Percentiles rank a stretch among this genome's conserved stretches.
phyloP scores from a whole-genome alignment of 2,329 filamentous ascomycete species.

The Fusarium scirpi region DNA sequence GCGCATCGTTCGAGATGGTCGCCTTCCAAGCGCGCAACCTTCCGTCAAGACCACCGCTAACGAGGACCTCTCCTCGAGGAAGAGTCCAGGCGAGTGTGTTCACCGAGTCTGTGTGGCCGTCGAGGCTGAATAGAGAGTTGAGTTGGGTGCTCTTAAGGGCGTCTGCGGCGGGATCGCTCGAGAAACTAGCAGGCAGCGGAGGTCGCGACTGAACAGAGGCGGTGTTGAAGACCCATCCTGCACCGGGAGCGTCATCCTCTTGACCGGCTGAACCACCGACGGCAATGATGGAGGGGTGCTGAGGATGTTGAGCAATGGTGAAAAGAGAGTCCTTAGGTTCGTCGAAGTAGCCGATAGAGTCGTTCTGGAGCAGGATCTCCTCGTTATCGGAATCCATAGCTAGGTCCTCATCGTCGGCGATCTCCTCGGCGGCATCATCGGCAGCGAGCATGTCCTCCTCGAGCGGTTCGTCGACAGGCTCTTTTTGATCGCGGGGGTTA shows the following conservation, averaged over 20 bases:
- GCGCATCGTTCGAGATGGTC: slow-evolving; percentile 58
- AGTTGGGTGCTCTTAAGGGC: slow-evolving; percentile 66
- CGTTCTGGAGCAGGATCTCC: slow-evolving; percentile 87
- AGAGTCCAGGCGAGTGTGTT: slow-evolving; percentile 87
- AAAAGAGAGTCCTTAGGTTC: slow-evolving; percentile 91
- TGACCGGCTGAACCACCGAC: slow-evolving; percentile 81
- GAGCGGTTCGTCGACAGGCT: slow-evolving; percentile 47
- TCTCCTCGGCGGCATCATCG: slow-evolving; percentile 77
- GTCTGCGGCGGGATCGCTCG: slow-evolving; percentile 70
- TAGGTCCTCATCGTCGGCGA: slow-evolving; percentile 79
- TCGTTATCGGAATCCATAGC: slow-evolving; percentile 84
- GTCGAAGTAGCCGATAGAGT: slow-evolving; percentile 94
- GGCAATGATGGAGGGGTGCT: slow-evolving; percentile 80
- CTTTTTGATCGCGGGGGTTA: slow-evolving; percentile 43
- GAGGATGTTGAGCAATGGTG: slow-evolving; percentile 92
- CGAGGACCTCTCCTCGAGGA: slow-evolving; percentile 83
- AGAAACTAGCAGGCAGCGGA: slow-evolving; percentile 81
- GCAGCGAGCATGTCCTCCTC: slow-evolving; percentile 60
- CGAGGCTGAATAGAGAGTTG: slow-evolving; percentile 76
- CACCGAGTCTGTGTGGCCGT: slow-evolving; percentile 93
- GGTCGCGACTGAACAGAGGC: slow-evolving; percentile 72
- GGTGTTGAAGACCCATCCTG: slow-evolving; percentile 87
- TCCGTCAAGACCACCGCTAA: slow-evolving; percentile 91
- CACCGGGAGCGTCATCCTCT: slow-evolving; percentile 73
- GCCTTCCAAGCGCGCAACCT: slow-evolving; percentile 77